These are phyloP conservation scores for Penicillium lividum DNA, from an alignment of 495 filamentous ascomycete species.

Conservation along the genomic window DNA sequence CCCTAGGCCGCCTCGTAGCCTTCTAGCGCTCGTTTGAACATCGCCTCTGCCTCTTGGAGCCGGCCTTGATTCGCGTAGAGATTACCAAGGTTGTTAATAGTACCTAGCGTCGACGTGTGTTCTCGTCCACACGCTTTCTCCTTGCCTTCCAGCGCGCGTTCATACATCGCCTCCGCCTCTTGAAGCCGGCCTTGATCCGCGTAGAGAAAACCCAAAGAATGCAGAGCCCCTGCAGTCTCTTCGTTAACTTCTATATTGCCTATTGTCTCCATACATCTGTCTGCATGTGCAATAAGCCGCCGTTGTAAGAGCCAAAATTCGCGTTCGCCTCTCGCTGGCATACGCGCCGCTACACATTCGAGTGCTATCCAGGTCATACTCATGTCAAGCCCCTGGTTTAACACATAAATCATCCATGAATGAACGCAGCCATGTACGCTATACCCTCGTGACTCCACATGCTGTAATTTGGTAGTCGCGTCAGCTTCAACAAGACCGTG, in stretches of 20 bases:
- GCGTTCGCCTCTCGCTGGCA: not conserved
- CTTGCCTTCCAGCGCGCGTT: not conserved
- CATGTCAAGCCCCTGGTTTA: not conserved
- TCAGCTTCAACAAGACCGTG: not conserved
- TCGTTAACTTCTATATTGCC: not conserved
- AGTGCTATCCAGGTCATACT: not conserved
- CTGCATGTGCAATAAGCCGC: not conserved
- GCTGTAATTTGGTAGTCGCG: not conserved
- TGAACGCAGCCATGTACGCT: conserved; percentile 5
- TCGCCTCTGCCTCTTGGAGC: not conserved
- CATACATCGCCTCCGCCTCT: conserved; percentile 2
- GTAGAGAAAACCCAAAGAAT: not conserved
- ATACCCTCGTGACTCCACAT: not conserved
- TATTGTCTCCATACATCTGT: not conserved
- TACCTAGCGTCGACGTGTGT: not conserved
- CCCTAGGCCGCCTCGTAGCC: not conserved
- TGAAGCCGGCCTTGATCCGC: not conserved
- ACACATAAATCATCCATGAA: not conserved
- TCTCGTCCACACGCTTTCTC: conserved; percentile 5
- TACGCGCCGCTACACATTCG: not conserved
- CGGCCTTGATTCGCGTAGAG: not conserved
- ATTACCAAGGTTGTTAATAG: not conserved
- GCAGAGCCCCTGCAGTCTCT: not conserved
- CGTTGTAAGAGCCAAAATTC: not conserved
- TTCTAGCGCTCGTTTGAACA: not conserved